Conservation (phyloP, 2,329 filamentous ascomycete genomes). For the Fusarium metavorans region DNA sequence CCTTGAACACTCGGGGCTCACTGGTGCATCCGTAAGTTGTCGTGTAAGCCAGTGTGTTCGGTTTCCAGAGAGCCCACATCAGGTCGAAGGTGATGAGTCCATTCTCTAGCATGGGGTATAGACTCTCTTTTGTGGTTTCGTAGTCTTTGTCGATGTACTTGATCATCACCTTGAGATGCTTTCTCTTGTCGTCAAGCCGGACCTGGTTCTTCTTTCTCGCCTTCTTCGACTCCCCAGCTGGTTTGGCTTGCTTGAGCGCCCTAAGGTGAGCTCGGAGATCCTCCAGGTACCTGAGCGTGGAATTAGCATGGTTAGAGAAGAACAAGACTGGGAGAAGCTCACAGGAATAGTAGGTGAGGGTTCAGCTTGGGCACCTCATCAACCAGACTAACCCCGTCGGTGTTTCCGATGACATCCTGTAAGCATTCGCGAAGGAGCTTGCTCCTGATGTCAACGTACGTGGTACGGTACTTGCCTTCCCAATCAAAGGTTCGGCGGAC, state of each 20-base stretch:
- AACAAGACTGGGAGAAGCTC: conserved; percentile 34
- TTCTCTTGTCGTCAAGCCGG: conserved; percentile 67
- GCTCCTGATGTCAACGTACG: conserved; percentile 87
- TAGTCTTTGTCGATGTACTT: conserved; percentile 88
- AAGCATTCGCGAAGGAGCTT: conserved; percentile 78
- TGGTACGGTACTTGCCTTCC: conserved; percentile 81
- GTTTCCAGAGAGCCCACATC: conserved; percentile 90
- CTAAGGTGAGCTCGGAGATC: conserved; percentile 76
- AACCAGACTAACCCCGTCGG: conserved; percentile 75
- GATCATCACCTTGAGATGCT: conserved; percentile 78
- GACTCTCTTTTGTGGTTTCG: conserved; percentile 77
- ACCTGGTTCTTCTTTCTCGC: conserved; percentile 72
- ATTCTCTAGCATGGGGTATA: conserved; percentile 83
- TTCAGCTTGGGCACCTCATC: conserved; percentile 82
- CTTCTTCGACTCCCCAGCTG: conserved; percentile 61
- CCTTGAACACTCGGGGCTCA: conserved; percentile 84
- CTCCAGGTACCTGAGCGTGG: conserved; percentile 75
- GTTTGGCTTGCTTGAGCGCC: conserved; percentile 70
- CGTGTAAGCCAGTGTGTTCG: conserved; percentile 82
- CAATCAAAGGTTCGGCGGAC: conserved; percentile 85
- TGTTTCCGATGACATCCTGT: conserved; percentile 53
- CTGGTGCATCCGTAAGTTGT: conserved; percentile 82
- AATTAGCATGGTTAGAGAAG: neutral
- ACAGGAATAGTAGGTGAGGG: conserved; percentile 77
- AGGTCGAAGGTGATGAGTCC: conserved; percentile 91